Conservation (phyloP, 805 yeast genomes). For the Naumovozyma castellii region DNA sequence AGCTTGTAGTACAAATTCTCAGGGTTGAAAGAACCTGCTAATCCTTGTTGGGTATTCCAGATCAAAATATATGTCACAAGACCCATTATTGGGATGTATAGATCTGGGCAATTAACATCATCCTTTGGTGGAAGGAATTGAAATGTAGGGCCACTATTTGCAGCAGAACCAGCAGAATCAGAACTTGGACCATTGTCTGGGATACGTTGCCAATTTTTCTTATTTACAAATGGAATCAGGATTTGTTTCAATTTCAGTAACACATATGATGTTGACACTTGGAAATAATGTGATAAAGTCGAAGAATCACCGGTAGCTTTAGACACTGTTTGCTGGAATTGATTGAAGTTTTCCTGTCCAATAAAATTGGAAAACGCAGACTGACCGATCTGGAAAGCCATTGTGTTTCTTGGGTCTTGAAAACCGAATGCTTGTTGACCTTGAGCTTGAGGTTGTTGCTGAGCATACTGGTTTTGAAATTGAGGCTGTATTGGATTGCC, state of each 20-base stretch:
- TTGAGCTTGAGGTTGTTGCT: slow-evolving; percentile 22
- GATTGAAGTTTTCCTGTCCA: slow-evolving; percentile 49
- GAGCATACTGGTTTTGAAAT: slow-evolving; percentile 1
- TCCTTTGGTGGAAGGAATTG: slow-evolving; percentile 56
- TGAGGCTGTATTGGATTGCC: not conserved
- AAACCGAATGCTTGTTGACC: slow-evolving; percentile 37
- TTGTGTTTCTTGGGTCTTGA: slow-evolving; percentile 68
- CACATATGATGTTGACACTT: slow-evolving; percentile 84
- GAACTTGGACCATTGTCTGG: slow-evolving; percentile 8
- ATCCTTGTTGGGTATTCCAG: slow-evolving; percentile 77
- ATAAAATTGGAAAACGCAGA: slow-evolving; percentile 48
- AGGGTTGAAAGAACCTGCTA: slow-evolving; percentile 86
- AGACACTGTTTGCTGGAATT: slow-evolving; percentile 40
- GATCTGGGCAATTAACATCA: slow-evolving; percentile 91
- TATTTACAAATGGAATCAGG: slow-evolving; percentile 76
- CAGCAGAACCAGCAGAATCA: not conserved
- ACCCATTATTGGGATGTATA: slow-evolving; percentile 93
- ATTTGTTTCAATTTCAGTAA: slow-evolving; percentile 61
- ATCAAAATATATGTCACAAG: slow-evolving; percentile 76
- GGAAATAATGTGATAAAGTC: slow-evolving; percentile 77
- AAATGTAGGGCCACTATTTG: slow-evolving; percentile 8
- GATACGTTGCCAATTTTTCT: slow-evolving; percentile 72
- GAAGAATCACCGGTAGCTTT: slow-evolving; percentile 30
- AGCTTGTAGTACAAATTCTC: slow-evolving; percentile 81
- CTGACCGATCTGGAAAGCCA: slow-evolving; percentile 85